These are phyloP conservation scores for Claviceps sp. DNA, from an alignment of 2,329 filamentous ascomycete species.

Conservation along the genomic window DNA sequence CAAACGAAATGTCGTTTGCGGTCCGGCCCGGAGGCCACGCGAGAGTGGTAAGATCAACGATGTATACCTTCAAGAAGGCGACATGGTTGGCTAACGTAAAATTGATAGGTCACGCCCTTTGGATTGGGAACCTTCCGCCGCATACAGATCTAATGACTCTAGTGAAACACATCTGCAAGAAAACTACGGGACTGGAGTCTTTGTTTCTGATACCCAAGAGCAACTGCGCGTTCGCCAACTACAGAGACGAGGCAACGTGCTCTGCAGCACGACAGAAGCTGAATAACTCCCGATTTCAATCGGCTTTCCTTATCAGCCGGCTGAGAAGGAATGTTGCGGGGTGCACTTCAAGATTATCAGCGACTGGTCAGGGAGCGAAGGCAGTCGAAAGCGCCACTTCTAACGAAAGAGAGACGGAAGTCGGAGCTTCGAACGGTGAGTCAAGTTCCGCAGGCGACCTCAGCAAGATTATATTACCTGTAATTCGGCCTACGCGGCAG, in stretches of 20 bases:
- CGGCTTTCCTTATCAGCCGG: slow-evolving; percentile 74
- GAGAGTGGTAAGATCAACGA: slow-evolving; percentile 42
- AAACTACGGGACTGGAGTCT: slow-evolving; percentile 69
- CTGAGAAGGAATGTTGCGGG: slow-evolving; percentile 48
- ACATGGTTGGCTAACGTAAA: slow-evolving; percentile 2
- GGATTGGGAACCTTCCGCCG: slow-evolving; percentile 88
- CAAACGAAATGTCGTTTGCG: slow-evolving; percentile 16
- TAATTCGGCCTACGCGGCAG: background rate
- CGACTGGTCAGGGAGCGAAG: slow-evolving; percentile 38
- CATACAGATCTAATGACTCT: slow-evolving; percentile 68
- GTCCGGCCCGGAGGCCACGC: slow-evolving; percentile 29
- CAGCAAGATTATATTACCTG: background rate
- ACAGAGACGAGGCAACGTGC: slow-evolving; percentile 67
- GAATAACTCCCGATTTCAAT: slow-evolving; percentile 81
- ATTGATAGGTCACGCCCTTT: slow-evolving; percentile 64
- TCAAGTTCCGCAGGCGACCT: slow-evolving; percentile 5
- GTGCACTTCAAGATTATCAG: slow-evolving; percentile 29
- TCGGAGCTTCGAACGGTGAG: background rate
- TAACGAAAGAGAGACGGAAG: background rate
- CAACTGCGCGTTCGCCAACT: slow-evolving; percentile 95
- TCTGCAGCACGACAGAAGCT: slow-evolving; percentile 66
- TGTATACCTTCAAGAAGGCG: background rate
- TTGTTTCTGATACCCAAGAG: slow-evolving; percentile 93
- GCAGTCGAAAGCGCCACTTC: slow-evolving; percentile 4
- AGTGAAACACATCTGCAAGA: slow-evolving; percentile 81